Conservation (phyloP, 225 moss, liverwort and hornwort genomes). For the Antitrichia curtipendula region DNA sequence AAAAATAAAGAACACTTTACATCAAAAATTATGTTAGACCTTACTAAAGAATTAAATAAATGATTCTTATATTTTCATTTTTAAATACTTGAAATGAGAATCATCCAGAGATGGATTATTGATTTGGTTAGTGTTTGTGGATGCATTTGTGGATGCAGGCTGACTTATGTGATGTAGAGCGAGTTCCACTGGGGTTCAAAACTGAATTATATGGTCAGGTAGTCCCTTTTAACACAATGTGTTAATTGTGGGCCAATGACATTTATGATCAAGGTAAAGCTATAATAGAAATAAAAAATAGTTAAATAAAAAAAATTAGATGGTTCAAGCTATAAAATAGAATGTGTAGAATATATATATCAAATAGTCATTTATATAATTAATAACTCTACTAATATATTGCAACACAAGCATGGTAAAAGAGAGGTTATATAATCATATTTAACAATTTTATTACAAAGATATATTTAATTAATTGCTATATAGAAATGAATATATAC, state of each 20-base stretch:
- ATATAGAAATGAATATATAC: background rate
- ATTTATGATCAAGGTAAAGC: constrained; percentile 23
- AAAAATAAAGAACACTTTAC: background rate
- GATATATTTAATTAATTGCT: background rate
- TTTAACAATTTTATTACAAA: background rate
- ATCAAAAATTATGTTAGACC: background rate
- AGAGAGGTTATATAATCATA: background rate
- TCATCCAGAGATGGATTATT: background rate
- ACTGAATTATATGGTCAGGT: constrained; percentile 56
- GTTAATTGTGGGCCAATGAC: constrained; percentile 28
- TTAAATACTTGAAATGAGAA: background rate
- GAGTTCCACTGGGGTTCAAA: constrained; percentile 77
- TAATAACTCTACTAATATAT: background rate
- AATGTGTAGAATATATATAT: background rate
- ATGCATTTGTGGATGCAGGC: constrained; percentile 34
- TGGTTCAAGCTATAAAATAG: background rate
- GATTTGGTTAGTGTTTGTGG: background rate
- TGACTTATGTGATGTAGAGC: constrained; percentile 49
- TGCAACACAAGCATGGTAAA: background rate
- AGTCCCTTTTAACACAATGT: constrained; percentile 43
- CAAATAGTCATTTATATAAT: background rate
- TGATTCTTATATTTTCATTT: background rate
- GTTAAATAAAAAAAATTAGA: background rate
- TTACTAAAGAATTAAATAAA: background rate
- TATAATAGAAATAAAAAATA: background rate